A percentile compares a stretch with the other conserved stretches of the same genome.
Conservation (phyloP, 139 green algal species). For the Micractinium sp. region DNA sequence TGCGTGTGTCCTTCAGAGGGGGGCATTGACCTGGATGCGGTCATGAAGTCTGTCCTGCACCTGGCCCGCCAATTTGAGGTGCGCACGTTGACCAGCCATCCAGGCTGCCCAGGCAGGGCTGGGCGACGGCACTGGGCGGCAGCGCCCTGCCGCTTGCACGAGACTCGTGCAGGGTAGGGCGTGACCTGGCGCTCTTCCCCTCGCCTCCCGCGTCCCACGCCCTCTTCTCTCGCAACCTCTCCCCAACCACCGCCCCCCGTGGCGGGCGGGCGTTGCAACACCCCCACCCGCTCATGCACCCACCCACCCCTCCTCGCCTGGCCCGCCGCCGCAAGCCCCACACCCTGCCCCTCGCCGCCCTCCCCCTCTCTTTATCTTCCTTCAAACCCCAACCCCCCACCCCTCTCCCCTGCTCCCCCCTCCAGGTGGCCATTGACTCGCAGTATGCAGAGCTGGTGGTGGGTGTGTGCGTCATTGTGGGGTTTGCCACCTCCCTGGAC, state of each 20-base stretch:
- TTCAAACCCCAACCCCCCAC: not conserved
- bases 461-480: conserved; percentile 78
- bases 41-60: conserved; percentile 76
- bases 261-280: too few relatives aligned
- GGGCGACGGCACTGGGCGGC: not conserved
- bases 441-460: conserved; percentile 88
- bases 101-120: not conserved
- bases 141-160: not conserved
- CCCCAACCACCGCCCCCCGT: too few relatives aligned
- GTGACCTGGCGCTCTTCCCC: too few relatives aligned
- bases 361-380: too few relatives aligned
- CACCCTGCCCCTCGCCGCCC: not conserved
- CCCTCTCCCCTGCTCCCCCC: not conserved
- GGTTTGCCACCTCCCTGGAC: conserved; percentile 88
- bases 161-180: too few relatives aligned
- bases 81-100: not conserved
- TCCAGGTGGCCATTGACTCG: conserved; percentile 75
- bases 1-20: not conserved
- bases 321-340: not conserved
- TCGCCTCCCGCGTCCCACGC: too few relatives aligned
- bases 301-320: too few relatives aligned
- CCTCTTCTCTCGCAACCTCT: too few relatives aligned
- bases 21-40: conserved; percentile 85
- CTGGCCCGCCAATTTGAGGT: conserved; percentile 77
- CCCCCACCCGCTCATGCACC: too few relatives aligned